Percentiles rank a stretch among this genome's conserved stretches.
These are phyloP conservation scores for Penicillium odoratum DNA, from an alignment of 495 filamentous ascomycete species.

Conservation along the genomic window DNA sequence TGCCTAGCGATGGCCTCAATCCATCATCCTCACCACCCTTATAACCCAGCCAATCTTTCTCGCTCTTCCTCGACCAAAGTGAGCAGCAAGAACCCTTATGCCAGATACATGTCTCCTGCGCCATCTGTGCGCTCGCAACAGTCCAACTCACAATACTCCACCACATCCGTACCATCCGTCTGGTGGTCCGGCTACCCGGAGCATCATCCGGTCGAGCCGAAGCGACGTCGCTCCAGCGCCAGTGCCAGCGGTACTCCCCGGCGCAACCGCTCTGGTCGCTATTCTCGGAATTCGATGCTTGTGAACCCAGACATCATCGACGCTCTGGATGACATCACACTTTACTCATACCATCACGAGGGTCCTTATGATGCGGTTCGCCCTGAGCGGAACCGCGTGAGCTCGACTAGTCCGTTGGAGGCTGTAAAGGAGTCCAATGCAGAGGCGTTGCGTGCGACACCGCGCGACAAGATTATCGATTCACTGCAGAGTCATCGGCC, in stretches of 20 bases:
- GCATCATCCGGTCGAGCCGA: slow-evolving; percentile 35
- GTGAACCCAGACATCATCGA: slow-evolving; percentile 81
- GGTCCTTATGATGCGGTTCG: slow-evolving; percentile 89
- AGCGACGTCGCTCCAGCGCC: slow-evolving; percentile 17
- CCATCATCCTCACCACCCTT: slow-evolving; percentile 29
- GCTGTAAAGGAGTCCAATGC: slow-evolving; percentile 72
- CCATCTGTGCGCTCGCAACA: slow-evolving; percentile 23
- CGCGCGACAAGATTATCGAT: slow-evolving; percentile 75
- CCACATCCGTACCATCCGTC: slow-evolving; percentile 22
- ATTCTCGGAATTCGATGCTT: slow-evolving; percentile 61
- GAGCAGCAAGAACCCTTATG: slow-evolving; percentile 41
- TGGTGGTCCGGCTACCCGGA: slow-evolving; percentile 34
- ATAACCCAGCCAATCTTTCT: slow-evolving; percentile 17
- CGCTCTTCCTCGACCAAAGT: not conserved
- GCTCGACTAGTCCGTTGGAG: slow-evolving; percentile 66
- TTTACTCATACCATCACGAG: slow-evolving; percentile 77
- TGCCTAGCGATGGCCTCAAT: slow-evolving; percentile 27
- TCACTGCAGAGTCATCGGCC: slow-evolving; percentile 74
- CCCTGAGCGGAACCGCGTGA: slow-evolving; percentile 65
- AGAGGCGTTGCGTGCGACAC: slow-evolving; percentile 81
- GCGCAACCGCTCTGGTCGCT: slow-evolving; percentile 6
- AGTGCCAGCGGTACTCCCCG: slow-evolving; percentile 16
- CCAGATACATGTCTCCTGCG: slow-evolving; percentile 34
- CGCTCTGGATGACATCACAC: slow-evolving; percentile 63
- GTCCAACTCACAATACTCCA: slow-evolving; percentile 18